These are phyloP conservation scores for Coleophoma crateriformis DNA, from an alignment of 2,329 filamentous ascomycete species.

Conservation along the genomic window DNA sequence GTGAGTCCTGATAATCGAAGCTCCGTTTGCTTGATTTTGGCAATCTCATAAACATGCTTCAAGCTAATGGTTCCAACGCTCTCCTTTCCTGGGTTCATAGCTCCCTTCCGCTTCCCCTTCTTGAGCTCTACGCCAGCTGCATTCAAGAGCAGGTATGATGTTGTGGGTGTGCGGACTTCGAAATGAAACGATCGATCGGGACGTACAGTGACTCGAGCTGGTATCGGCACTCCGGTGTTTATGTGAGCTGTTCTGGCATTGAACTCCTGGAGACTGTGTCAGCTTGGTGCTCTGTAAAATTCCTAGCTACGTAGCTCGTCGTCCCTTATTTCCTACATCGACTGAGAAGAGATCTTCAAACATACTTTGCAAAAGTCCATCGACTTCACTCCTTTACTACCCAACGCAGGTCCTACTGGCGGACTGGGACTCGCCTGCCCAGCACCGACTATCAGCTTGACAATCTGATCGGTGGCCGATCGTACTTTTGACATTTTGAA, in stretches of 20 bases:
- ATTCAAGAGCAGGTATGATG: conserved; percentile 80
- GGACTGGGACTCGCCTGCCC: conserved; percentile 93
- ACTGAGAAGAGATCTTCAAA: not conserved
- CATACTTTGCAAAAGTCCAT: conserved; percentile 99
- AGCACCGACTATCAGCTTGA: conserved; percentile 96
- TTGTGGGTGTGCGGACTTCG: conserved; percentile 90
- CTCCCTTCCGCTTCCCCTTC: conserved; percentile 75
- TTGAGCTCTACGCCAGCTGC: conserved; percentile 68
- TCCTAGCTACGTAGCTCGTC: too few species aligned
- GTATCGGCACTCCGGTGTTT: conserved; percentile 75
- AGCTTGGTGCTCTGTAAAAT: not conserved
- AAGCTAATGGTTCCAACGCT: conserved; percentile 79
- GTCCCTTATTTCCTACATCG: too few species aligned
- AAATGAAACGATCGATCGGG: conserved; percentile 92
- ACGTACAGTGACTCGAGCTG: conserved; percentile 84
- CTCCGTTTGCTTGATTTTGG: conserved; percentile 87
- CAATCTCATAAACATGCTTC: conserved; percentile 97
- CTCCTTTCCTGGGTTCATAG: conserved; percentile 68
- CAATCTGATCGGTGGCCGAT: conserved; percentile 59
- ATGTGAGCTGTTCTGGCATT: conserved; percentile 91
- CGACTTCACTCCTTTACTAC: conserved; percentile 96
- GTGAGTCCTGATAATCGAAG: conserved; percentile 66
- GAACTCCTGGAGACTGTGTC: conserved; percentile 69
- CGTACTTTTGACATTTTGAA: conserved; percentile 27
- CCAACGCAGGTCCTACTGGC: conserved; percentile 90